These are phyloP conservation scores for Elongisporangium prolatum DNA, from an alignment of 352 stramenopile species.

Conservation along the genomic window DNA sequence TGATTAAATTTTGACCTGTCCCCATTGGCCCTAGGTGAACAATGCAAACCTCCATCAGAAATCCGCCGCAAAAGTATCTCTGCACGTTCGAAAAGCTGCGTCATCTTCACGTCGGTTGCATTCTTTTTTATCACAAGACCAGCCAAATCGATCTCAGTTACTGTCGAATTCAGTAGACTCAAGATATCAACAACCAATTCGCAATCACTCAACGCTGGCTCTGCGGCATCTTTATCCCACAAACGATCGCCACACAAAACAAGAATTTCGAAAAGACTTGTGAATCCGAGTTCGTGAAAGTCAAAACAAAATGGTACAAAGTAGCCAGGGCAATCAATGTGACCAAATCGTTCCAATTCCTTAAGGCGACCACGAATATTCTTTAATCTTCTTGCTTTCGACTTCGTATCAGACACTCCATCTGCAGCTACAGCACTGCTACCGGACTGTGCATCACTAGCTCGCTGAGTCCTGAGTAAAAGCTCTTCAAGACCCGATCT, in stretches of 20 bases:
- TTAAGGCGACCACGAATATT: constrained; percentile 51
- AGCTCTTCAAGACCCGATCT: constrained; percentile 45
- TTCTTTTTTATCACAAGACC: constrained; percentile 18
- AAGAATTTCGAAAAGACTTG: neutral
- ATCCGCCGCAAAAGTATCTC: constrained; percentile 15
- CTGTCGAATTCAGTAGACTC: constrained; percentile 21
- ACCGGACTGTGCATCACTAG: neutral
- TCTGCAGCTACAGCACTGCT: neutral
- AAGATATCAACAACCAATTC: constrained; percentile 22
- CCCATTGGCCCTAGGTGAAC: neutral
- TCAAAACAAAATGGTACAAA: constrained; percentile 61
- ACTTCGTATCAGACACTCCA: constrained; percentile 18
- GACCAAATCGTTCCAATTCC: constrained; percentile 25
- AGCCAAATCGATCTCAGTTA: constrained; percentile 37
- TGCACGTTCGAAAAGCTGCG: constrained; percentile 16
- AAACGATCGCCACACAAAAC: neutral
- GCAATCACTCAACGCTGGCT: constrained; percentile 1
- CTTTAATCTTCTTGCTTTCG: constrained; percentile 44
- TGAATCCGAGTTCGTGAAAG: constrained; percentile 35
- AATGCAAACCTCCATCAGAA: neutral
- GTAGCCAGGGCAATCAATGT: constrained; percentile 42
- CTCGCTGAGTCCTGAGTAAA: constrained; percentile 17
- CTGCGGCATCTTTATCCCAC: neutral
- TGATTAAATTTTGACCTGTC: neutral
- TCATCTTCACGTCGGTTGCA: constrained; percentile 12